Percentiles rank a stretch among this genome's conserved stretches.
These are phyloP conservation scores for Cyanidioschyzon merolae DNA, from an alignment of 23 red algal genomes.

Conservation along the genomic window DNA sequence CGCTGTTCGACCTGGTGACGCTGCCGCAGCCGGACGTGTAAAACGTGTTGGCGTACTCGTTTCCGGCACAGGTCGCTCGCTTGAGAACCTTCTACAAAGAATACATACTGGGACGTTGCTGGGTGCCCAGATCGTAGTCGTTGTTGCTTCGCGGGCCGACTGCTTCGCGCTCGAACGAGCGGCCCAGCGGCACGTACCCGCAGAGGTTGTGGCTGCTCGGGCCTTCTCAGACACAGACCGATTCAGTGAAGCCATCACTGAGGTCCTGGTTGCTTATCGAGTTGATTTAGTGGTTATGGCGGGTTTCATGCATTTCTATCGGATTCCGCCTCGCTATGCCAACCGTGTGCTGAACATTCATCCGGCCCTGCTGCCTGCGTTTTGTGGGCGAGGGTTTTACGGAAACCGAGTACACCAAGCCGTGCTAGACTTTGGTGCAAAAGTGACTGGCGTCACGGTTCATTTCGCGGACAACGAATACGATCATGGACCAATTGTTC, in stretches of 20 bases:
- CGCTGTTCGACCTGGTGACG: too few species aligned
- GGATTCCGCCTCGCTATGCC: conserved; percentile 54
- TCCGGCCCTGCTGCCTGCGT: conserved; percentile 89
- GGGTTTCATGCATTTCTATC: conserved; percentile 95
- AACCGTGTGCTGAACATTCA: conserved; percentile 90
- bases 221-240: background rate
- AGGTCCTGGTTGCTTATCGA: conserved; percentile 18
- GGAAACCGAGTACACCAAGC: conserved; percentile 75
- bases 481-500: conserved; percentile 91
- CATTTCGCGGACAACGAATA: conserved; percentile 97
- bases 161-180: conserved; percentile 38
- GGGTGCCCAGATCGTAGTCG: conserved; percentile 27
- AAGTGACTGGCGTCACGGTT: conserved; percentile 87
- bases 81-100: conserved; percentile 59
- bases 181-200: conserved; percentile 22
- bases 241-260: conserved; percentile 28
- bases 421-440: conserved; percentile 85
- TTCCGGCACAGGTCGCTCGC: conserved; percentile 75
- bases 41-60: conserved; percentile 49
- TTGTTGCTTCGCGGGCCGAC: conserved; percentile 39
- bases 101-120: conserved; percentile 22
- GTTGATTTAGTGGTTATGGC: conserved; percentile 76
- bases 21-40: too few species aligned
- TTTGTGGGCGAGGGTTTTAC: conserved; percentile 95
- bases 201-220: conserved; percentile 29